Conservation (phyloP, 139 green algal species). For the Haematococcus sp. region DNA sequence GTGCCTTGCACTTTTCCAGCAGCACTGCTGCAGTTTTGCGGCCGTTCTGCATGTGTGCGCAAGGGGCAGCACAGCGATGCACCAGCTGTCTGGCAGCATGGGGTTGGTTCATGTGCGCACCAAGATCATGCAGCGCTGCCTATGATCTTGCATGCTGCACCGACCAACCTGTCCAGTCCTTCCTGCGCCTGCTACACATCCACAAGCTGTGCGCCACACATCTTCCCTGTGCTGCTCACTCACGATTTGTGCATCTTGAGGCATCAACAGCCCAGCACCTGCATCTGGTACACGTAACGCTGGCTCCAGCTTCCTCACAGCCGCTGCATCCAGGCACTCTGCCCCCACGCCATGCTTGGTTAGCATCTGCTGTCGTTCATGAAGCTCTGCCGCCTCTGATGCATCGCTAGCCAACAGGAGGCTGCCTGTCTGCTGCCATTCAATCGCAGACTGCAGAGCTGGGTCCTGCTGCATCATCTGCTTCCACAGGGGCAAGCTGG, state of each 20-base stretch:
- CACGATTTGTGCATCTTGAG: constrained; percentile 48
- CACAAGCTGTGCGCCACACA: background rate
- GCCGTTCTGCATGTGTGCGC: constrained; percentile 53
- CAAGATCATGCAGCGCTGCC: background rate
- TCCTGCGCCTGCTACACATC: background rate
- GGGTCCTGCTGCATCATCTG: constrained; percentile 10
- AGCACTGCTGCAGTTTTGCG: constrained; percentile 44
- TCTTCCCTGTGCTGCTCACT: constrained; percentile 8
- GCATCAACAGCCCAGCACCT: constrained; percentile 36
- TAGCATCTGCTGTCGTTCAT: constrained; percentile 29
- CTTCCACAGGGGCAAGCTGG: constrained; percentile 56
- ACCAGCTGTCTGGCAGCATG: background rate
- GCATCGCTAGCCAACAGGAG: constrained; percentile 51
- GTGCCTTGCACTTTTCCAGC: constrained; percentile 37
- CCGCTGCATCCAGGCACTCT: constrained; percentile 1
- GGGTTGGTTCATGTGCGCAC: background rate
- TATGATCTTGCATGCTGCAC: background rate
- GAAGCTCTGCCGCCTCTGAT: constrained; percentile 42
- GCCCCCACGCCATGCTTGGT: constrained; percentile 23
- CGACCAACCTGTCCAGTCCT: background rate
- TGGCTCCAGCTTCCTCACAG: constrained; percentile 40
- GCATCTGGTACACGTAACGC: constrained; percentile 27
- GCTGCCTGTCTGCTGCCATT: constrained; percentile 53
- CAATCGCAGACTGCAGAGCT: constrained; percentile 9
- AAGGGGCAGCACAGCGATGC: background rate